Conservation (phyloP, 2,329 filamentous ascomycete species). For the Cladophialophora bantiana region DNA sequence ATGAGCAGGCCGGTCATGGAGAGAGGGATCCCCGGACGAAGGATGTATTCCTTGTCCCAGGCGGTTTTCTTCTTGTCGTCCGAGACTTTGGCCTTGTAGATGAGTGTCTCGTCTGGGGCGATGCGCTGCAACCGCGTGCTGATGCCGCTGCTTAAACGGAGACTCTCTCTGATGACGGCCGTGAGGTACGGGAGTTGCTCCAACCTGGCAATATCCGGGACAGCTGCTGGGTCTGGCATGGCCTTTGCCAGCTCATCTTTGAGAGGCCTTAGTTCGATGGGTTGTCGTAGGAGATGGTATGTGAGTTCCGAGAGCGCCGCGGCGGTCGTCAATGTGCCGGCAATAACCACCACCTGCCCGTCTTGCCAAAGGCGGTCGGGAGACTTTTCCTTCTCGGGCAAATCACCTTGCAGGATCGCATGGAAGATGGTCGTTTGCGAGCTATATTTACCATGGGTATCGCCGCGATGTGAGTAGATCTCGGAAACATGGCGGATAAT, state of each 20-base stretch:
- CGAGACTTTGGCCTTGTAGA: conserved; percentile 15
- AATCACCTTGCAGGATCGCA: conserved; percentile 26
- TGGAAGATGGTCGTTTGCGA: conserved; percentile 34
- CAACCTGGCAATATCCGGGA: conserved; percentile 31
- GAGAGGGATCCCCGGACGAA: conserved; percentile 28
- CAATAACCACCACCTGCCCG: conserved; percentile 27
- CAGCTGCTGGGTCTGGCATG: conserved; percentile 24
- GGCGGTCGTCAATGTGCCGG: conserved; percentile 31
- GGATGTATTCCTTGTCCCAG: conserved; percentile 1
- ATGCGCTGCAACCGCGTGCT: conserved; percentile 43
- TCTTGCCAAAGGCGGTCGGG: conserved; percentile 30
- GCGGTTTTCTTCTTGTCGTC: neutral
- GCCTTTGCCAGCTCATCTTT: conserved; percentile 23
- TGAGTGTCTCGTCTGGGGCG: conserved; percentile 33
- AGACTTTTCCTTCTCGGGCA: conserved; percentile 33
- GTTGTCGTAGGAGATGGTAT: conserved; percentile 28
- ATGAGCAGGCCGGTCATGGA: conserved; percentile 48
- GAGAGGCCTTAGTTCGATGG: conserved; percentile 13
- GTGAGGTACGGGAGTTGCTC: conserved; percentile 44
- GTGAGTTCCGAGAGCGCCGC: conserved; percentile 23
- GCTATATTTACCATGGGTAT: neutral
- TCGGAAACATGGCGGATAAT: conserved; percentile 14
- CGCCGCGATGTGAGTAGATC: conserved; percentile 10
- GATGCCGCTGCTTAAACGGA: conserved; percentile 46
- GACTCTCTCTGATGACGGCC: conserved; percentile 46